These are phyloP conservation scores for Ceriops decandra DNA, from an alignment of 345 rosid genomes.

Conservation along the genomic window DNA sequence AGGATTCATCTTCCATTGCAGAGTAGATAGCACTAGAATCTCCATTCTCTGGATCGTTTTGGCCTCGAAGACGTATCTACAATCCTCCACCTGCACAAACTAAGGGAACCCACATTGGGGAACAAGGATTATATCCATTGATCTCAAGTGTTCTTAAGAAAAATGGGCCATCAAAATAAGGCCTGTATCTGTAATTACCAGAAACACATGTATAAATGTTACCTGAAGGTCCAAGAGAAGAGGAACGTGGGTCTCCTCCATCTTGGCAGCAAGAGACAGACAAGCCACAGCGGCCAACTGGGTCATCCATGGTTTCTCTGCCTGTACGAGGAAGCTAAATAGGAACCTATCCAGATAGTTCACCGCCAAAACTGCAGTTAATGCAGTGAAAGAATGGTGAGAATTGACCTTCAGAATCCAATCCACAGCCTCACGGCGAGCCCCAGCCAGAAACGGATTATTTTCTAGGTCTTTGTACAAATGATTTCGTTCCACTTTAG, in stretches of 20 bases:
- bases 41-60: conserved; percentile 95
- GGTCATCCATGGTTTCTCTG: conserved; percentile 85
- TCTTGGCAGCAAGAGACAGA: conserved; percentile 88
- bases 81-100: conserved; percentile 57
- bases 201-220: neutral
- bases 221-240: conserved; percentile 88
- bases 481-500: conserved; percentile 43
- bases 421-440: conserved; percentile 63
- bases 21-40: conserved; percentile 74
- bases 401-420: conserved; percentile 77
- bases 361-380: conserved; percentile 70
- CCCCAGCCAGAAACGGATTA: conserved; percentile 30
- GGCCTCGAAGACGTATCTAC: conserved; percentile 69
- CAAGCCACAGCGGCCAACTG: conserved; percentile 90
- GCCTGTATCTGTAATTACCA: too few species aligned
- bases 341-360: conserved; percentile 85
- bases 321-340: conserved; percentile 38
- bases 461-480: conserved; percentile 20
- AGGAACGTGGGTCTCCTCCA: conserved; percentile 86
- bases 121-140: neutral
- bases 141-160: too few species aligned
- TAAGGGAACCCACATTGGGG: conserved; percentile 12
- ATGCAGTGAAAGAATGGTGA: conserved; percentile 61
- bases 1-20: conserved; percentile 89
- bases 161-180: too few species aligned